Percentiles rank a stretch among this genome's conserved stretches.
These are phyloP conservation scores for Laguncularia racemosa DNA, from an alignment of 345 rosid species.

Conservation along the genomic window DNA sequence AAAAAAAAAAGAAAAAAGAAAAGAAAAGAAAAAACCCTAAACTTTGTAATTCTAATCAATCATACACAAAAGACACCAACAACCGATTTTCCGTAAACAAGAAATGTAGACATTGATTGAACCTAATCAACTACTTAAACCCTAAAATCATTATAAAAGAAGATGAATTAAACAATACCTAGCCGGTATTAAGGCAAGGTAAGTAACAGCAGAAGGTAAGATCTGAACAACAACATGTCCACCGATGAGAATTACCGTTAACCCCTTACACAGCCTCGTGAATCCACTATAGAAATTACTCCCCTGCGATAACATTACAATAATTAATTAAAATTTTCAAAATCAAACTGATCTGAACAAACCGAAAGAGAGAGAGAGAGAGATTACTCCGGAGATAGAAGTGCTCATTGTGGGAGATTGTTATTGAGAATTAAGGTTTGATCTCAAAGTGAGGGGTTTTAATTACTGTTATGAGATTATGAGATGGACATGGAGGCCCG, in stretches of 20 bases:
- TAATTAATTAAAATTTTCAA: background rate
- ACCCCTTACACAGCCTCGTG: conserved; percentile 86
- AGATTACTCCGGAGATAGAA: no score
- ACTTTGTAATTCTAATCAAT: no score
- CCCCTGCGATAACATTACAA: conserved; percentile 31
- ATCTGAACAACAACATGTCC: conserved; percentile 80
- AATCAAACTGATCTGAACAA: background rate
- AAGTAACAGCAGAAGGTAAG: conserved; percentile 56
- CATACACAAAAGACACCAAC: no score
- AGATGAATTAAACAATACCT: conserved; percentile 25
- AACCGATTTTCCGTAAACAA: no score
- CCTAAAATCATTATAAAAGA: background rate
- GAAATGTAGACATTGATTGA: background rate
- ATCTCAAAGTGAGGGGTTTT: no score
- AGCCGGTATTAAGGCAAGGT: conserved; percentile 92
- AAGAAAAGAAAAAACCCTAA: no score
- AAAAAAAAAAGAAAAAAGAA: no score
- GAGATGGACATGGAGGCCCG: no score
- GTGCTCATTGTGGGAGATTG: no score
- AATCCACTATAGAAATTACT: conserved; percentile 57
- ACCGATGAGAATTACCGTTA: conserved; percentile 63
- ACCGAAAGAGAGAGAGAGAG: no score
- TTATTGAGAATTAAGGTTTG: no score
- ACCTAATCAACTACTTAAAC: background rate
- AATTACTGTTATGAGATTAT: no score